Evolutionary conservation across 352 stramenopile genomes (phyloP).

Genomic region (Saprolegnia diclina): DNA sequence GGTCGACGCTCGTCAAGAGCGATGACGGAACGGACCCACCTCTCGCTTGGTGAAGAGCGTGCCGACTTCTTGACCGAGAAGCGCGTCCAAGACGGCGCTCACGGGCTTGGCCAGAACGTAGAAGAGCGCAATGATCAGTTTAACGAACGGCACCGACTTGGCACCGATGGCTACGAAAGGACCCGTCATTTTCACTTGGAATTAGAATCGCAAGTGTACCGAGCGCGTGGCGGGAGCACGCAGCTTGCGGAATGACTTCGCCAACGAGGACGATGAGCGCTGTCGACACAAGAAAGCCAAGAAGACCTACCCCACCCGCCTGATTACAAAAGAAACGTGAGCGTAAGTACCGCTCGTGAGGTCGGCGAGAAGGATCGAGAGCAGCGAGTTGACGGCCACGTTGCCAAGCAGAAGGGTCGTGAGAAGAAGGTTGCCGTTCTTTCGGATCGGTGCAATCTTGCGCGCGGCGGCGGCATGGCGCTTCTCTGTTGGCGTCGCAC

Average conservation of each 20-base stretch:
- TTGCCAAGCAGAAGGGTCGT: conserved; percentile 97
- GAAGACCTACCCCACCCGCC: conserved; percentile 39
- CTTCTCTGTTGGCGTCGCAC: conserved; percentile 50
- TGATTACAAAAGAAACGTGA: no score
- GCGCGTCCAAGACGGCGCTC: conserved; percentile 83
- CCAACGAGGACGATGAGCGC: conserved; percentile 93
- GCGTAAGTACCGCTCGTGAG: conserved; percentile 62
- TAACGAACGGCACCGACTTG: conserved; percentile 84
- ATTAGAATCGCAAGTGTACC: neutral
- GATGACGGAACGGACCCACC: neutral
- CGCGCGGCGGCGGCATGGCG: conserved; percentile 44
- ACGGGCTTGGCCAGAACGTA: conserved; percentile 90
- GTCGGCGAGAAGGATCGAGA: conserved; percentile 96
- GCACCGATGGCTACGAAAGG: conserved; percentile 37
- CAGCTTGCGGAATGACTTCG: conserved; percentile 88
- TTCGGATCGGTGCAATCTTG: conserved; percentile 83
- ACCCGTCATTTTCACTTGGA: neutral
- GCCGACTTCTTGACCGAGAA: conserved; percentile 91
- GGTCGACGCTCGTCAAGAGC: neutral
- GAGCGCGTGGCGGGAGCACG: conserved; percentile 92
- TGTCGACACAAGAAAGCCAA: conserved; percentile 93
- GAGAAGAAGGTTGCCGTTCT: conserved; percentile 94
- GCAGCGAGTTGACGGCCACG: conserved; percentile 93
- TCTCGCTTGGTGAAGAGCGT: conserved; percentile 89
- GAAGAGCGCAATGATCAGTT: conserved; percentile 88